phyloP scores from a whole-genome alignment of 2,329 filamentous ascomycete species.

The Pestalotiopsis sp. region DNA sequence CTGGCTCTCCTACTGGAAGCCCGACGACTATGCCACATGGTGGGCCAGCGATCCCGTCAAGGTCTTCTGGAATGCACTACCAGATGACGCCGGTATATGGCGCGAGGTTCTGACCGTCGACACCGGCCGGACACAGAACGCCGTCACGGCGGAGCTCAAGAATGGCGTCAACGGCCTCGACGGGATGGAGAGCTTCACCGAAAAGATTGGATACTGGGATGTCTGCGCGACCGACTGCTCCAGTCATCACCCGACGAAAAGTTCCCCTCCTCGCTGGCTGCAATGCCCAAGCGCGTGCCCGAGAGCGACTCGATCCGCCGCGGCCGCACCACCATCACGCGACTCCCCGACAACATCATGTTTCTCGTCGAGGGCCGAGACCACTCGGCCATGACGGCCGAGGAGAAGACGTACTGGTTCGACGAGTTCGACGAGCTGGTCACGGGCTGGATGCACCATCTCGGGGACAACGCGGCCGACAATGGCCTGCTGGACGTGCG shows the following conservation, averaged over 20 bases:
- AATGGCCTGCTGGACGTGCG: neutral
- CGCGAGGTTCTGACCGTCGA: neutral
- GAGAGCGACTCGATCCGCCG: neutral
- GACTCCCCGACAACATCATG: neutral
- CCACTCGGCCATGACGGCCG: neutral
- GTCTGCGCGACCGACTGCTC: neutral
- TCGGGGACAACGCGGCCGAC: neutral
- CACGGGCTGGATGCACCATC: constrained; percentile 2
- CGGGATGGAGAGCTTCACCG: neutral
- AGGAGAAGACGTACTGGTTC: neutral
- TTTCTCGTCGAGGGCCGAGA: neutral
- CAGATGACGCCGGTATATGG: neutral
- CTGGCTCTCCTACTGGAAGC: neutral
- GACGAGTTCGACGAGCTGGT: neutral
- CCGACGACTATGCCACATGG: neutral
- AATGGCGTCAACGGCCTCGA: neutral
- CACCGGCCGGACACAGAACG: neutral
- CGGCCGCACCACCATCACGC: neutral
- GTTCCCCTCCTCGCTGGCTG: neutral
- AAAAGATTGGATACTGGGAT: neutral
- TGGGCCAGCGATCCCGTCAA: neutral
- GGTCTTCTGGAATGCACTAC: neutral
- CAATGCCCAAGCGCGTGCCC: neutral
- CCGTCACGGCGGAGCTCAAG: neutral
- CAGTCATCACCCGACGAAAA: neutral